phyloP scores from a whole-genome alignment of 2,329 filamentous ascomycete genomes.

The Chaetomiaceae sp. region DNA sequence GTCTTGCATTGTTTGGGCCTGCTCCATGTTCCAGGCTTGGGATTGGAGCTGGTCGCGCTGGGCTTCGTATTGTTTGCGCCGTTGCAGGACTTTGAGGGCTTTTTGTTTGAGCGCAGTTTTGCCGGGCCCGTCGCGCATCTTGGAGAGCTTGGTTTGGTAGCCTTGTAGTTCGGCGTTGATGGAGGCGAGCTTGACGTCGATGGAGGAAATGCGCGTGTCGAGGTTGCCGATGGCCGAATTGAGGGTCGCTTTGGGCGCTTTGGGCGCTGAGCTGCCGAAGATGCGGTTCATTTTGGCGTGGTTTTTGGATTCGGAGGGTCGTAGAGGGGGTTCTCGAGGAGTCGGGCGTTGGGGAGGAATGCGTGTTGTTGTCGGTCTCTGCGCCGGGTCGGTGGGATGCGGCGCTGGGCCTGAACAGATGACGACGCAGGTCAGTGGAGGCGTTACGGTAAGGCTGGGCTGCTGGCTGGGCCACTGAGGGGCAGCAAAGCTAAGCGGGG shows the following conservation, averaged over 20 bases:
- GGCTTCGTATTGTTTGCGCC: slow-evolving; percentile 87
- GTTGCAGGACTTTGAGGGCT: slow-evolving; percentile 87
- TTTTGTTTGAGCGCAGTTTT: slow-evolving; percentile 91
- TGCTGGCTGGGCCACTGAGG: background rate
- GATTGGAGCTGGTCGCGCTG: slow-evolving; percentile 90
- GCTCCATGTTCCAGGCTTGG: slow-evolving; percentile 99
- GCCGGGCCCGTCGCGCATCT: slow-evolving; percentile 93
- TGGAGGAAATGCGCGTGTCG: slow-evolving; percentile 73
- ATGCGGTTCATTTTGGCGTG: slow-evolving; percentile 73
- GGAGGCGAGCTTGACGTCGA: slow-evolving; percentile 91
- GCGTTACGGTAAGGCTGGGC: background rate
- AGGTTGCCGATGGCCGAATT: slow-evolving; percentile 77
- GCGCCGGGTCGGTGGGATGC: too few relatives aligned
- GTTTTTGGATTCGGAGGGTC: too few relatives aligned
- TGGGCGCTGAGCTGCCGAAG: slow-evolving; percentile 75
- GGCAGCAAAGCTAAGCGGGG: background rate
- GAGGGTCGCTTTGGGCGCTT: slow-evolving; percentile 84
- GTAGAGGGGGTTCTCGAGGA: too few relatives aligned
- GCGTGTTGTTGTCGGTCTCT: too few relatives aligned
- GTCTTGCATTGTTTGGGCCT: slow-evolving; percentile 96
- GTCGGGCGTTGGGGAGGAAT: too few relatives aligned
- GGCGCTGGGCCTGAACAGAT: too few relatives aligned
- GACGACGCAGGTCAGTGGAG: background rate
- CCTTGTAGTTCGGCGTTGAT: slow-evolving; percentile 84
- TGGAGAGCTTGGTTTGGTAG: slow-evolving; percentile 80